phyloP scores from a whole-genome alignment of 768 basidiomycete genomes.

The Termitomyces bulborhizus region DNA sequence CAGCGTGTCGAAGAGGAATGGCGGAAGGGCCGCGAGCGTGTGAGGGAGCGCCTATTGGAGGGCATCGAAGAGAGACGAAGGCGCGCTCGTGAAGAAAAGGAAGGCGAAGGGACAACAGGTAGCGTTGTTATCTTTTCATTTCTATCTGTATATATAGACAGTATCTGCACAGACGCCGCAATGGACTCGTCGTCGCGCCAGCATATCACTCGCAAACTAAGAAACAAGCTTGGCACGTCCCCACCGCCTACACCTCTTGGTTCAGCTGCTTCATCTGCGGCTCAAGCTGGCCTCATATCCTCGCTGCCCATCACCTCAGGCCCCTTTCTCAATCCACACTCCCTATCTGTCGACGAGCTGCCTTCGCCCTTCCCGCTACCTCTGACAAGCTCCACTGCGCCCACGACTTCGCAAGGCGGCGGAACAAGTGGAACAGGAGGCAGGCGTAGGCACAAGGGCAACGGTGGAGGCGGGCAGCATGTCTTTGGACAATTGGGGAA shows the following conservation, averaged over 20 bases:
- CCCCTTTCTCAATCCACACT: slow-evolving; percentile 75
- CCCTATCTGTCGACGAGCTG: slow-evolving; percentile 79
- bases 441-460: slow-evolving; percentile 47
- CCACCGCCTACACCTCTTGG: slow-evolving; percentile 71
- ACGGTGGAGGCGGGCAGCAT: slow-evolving; percentile 48
- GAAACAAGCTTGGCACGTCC: slow-evolving; percentile 73
- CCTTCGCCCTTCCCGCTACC: slow-evolving; percentile 81
- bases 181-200: slow-evolving; percentile 73
- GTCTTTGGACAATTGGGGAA: slow-evolving; percentile 68
- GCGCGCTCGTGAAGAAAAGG: slow-evolving; percentile 82
- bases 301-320: slow-evolving; percentile 61
- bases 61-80: slow-evolving; percentile 79
- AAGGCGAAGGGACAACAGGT: slow-evolving; percentile 75
- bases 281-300: slow-evolving; percentile 29
- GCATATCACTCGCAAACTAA: slow-evolving; percentile 78
- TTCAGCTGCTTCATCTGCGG: slow-evolving; percentile 23
- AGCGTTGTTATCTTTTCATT: slow-evolving; percentile 33
- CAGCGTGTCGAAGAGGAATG: slow-evolving; percentile 80
- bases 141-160: slow-evolving; percentile 2
- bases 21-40: slow-evolving; percentile 65
- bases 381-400: slow-evolving; percentile 48
- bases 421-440: slow-evolving; percentile 33
- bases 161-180: slow-evolving; percentile 47
- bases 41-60: slow-evolving; percentile 73
- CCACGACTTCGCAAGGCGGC: slow-evolving; percentile 24